Base-by-base conservation (phyloP, 2,329 filamentous ascomycete genomes). In the Aspergillus neotritici region DNA sequence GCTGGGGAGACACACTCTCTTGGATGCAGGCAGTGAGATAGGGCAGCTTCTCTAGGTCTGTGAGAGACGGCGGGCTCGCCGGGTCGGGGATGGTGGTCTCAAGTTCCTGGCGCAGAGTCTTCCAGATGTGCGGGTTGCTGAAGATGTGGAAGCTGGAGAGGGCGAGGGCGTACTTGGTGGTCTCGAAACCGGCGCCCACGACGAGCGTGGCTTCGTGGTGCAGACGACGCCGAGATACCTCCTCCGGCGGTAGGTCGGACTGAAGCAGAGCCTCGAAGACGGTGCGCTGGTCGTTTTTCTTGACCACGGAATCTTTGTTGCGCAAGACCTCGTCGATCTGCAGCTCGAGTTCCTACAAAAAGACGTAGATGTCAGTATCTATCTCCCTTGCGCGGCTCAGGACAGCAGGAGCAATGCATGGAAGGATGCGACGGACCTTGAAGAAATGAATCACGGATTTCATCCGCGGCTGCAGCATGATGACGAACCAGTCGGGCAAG, bases 61-160 rank as follows among this genome's bases (percentile, higher is more conserved):
- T 36, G 30, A 52, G 32, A 11, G 50, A 28, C 2, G 49, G 46
- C 5, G 47, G 36, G 13, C 42, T 42, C 17, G 39, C 44, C 5
- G 50, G 52, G 41, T 57, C 53, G 3, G 52, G 52, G 25, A 54
- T 56, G 14, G 60, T 49, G 12, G 51, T 52, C n/a, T 43, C 38
- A 30, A 65, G 44, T 38, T 66, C 60, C 6, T 46, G 40, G 3
- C 55, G 58, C 17, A 64, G 52, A 12, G 40, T 48, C 8, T 45
- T 33, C n/a, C 58, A 42, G n/a, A 58, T 53, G 0, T 29, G 31
- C 2, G 61, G 60, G n/a, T 53, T 54, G 14, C 48, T 45, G 10
- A 63, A 44, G 11, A 66, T 53, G 46, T 65, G 55, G 36, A 61
- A 65, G n/a, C 52, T 54, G 15, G 58, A 49, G 6, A 62, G 56